Evolutionary conservation across 352 stramenopile species (phyloP).

Genomic region (Blastocystis sp.): DNA sequence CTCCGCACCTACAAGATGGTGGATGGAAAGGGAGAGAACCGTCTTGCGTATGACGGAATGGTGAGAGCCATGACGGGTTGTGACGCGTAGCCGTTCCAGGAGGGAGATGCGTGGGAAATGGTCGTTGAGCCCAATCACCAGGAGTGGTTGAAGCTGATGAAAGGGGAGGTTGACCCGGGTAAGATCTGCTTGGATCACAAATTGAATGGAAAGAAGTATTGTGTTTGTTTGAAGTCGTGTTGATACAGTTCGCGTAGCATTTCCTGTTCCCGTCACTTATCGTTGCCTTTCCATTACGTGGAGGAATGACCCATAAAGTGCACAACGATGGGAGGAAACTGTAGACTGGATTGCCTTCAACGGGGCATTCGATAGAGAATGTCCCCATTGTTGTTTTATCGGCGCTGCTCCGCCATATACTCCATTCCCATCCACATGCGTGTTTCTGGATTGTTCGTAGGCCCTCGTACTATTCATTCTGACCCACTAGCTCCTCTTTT

Average conservation of each 20-base stretch:
- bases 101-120: conserved; percentile 65
- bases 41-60: conserved; percentile 82
- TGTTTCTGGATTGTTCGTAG: no score
- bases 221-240: background rate
- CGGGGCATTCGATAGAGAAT: no score
- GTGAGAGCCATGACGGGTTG: background rate
- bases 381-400: no score
- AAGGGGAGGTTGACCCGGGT: conserved; percentile 13
- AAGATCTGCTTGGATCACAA: conserved; percentile 43
- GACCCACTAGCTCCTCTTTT: conserved; percentile 19
- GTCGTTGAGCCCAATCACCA: conserved; percentile 56
- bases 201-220: conserved; percentile 4
- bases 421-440: no score
- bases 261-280: no score
- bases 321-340: no score
- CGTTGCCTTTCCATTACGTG: no score
- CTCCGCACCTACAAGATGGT: conserved; percentile 97
- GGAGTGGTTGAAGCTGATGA: conserved; percentile 58
- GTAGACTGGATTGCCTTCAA: no score
- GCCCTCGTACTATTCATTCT: background rate
- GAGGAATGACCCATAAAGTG: no score
- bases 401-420: no score
- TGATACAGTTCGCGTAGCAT: no score
- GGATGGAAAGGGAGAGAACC: conserved; percentile 90
- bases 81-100: conserved; percentile 53